A percentile compares a stretch with the other conserved stretches of the same genome.
phyloP scores from a whole-genome alignment of 2,329 filamentous ascomycete genomes.

The Penicillium sp. region DNA sequence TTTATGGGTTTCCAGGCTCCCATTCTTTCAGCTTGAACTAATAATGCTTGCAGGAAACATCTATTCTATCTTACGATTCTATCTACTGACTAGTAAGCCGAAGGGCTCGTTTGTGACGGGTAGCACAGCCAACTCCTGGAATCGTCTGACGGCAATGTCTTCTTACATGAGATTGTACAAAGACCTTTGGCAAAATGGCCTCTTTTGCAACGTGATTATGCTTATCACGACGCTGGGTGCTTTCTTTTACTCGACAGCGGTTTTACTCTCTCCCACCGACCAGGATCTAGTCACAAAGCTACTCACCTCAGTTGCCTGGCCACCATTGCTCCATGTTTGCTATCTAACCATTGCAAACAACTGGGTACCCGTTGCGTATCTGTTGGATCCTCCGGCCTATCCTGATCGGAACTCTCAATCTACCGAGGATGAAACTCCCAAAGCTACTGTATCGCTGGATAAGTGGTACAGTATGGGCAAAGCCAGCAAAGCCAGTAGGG shows the following conservation, averaged over 20 bases:
- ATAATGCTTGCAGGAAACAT: slow-evolving; percentile 18
- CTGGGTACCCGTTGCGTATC: slow-evolving; percentile 22
- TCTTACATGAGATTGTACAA: slow-evolving; percentile 6
- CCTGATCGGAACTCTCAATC: not conserved
- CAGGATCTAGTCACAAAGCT: not conserved
- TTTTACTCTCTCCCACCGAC: not conserved
- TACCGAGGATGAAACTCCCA: not conserved
- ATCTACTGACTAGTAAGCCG: slow-evolving; percentile 24
- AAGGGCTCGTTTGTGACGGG: slow-evolving; percentile 34
- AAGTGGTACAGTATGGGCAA: slow-evolving; percentile 1
- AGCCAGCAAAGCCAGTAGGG: slow-evolving; percentile 3
- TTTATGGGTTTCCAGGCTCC: not conserved
- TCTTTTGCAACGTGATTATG: slow-evolving; percentile 17
- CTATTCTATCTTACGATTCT: slow-evolving; percentile 22
- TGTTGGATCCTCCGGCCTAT: slow-evolving; percentile 20
- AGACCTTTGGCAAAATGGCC: slow-evolving; percentile 19
- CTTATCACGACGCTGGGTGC: slow-evolving; percentile 12
- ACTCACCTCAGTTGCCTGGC: slow-evolving; percentile 22
- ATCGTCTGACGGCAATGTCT: slow-evolving; percentile 9
- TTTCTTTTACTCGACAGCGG: not conserved
- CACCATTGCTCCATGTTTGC: slow-evolving; percentile 23
- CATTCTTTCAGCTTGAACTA: not conserved
- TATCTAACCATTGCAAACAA: slow-evolving; percentile 18
- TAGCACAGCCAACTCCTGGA: slow-evolving; percentile 28
- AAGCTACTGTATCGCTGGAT: not conserved